phyloP scores from a whole-genome alignment of 345 rosid species.

The Hypericum androsaemum region DNA sequence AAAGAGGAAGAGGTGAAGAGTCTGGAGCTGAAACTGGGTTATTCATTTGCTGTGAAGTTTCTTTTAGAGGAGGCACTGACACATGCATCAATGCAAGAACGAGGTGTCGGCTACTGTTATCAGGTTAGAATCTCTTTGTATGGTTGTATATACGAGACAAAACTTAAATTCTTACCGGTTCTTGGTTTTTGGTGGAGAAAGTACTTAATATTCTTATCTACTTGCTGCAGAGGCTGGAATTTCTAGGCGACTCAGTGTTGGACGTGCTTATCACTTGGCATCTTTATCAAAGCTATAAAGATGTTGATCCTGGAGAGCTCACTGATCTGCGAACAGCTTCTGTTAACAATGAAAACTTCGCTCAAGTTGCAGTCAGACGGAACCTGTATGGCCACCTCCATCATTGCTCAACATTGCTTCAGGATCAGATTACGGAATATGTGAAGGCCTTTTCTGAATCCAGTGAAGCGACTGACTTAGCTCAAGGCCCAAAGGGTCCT shows the following conservation, averaged over 20 bases:
- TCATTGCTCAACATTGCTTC: constrained; percentile 35
- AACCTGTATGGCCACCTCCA: constrained; percentile 55
- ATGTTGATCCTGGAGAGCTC: constrained; percentile 77
- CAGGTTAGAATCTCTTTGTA: constrained; percentile 36
- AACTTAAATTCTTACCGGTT: not conserved
- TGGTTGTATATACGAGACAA: too few species aligned
- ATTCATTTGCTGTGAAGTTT: constrained; percentile 49
- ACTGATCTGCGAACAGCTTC: constrained; percentile 85
- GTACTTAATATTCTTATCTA: constrained; percentile 1
- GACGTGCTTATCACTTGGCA: constrained; percentile 76
- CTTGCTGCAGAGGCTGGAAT: constrained; percentile 74
- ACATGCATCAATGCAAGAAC: constrained; percentile 46
- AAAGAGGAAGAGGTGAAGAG: constrained; percentile 32
- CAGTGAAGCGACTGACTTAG: constrained; percentile 25
- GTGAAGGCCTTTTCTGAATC: constrained; percentile 31
- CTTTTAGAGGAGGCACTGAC: constrained; percentile 79
- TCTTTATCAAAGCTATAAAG: constrained; percentile 52
- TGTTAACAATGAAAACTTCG: constrained; percentile 74
- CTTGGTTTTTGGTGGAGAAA: not conserved
- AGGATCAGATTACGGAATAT: constrained; percentile 49
- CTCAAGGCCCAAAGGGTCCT: constrained; percentile 50
- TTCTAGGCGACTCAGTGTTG: constrained; percentile 80
- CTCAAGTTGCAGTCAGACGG: constrained; percentile 56
- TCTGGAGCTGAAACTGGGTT: constrained; percentile 56
- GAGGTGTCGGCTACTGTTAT: constrained; percentile 39